phyloP scores from a whole-genome alignment of 805 yeast genomes.

The Zygoascus tannicola region DNA sequence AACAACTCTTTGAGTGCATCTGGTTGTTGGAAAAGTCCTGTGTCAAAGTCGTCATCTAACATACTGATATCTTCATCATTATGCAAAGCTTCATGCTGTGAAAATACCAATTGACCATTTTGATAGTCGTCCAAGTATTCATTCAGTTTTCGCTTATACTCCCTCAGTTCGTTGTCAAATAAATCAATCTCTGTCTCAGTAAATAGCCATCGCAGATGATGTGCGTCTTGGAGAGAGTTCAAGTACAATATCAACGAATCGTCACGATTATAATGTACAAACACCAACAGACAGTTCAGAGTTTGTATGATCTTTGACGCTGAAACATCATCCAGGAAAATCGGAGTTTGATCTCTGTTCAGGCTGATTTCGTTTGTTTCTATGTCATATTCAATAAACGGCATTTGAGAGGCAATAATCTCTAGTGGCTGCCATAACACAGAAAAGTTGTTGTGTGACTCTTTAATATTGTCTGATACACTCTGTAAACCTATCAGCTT shows the following conservation, averaged over 20 bases:
- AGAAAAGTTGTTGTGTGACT: slow-evolving; percentile 1
- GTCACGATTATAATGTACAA: slow-evolving; percentile 5
- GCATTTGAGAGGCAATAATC: neutral
- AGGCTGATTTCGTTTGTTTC: slow-evolving; percentile 5
- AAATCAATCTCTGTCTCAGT: neutral
- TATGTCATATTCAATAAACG: slow-evolving; percentile 6
- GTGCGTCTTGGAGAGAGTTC: neutral
- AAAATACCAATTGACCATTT: neutral
- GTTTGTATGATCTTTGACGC: slow-evolving; percentile 10
- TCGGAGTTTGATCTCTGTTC: slow-evolving; percentile 3
- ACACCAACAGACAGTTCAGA: slow-evolving; percentile 8
- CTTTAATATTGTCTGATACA: too few relatives aligned
- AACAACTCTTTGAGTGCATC: neutral
- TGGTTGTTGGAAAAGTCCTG: neutral
- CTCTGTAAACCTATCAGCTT: slow-evolving; percentile 8
- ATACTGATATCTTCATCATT: neutral
- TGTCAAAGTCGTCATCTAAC: neutral
- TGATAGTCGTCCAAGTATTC: too few relatives aligned
- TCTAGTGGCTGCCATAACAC: slow-evolving; percentile 4
- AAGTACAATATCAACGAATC: neutral
- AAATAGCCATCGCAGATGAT: slow-evolving; percentile 2
- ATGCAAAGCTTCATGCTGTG: too few relatives aligned
- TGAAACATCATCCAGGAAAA: slow-evolving; percentile 4
- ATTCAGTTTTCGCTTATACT: neutral
- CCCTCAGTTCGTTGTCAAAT: neutral